These are phyloP conservation scores for Pyrrhoderma lamaoense DNA, from an alignment of 1,284 basidiomycete species.

Conservation along the genomic window DNA sequence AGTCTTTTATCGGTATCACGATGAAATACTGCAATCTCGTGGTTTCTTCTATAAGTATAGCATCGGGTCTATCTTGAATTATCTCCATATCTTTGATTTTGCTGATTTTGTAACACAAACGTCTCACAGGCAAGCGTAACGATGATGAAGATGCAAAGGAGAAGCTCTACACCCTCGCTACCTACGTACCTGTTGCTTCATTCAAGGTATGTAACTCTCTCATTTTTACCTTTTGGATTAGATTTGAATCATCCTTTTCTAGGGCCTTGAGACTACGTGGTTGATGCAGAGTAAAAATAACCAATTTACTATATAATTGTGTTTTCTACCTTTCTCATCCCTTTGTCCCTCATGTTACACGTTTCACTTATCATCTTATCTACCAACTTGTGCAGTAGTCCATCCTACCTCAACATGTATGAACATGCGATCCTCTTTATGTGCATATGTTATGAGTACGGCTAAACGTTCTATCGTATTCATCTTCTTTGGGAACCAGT, in stretches of 20 bases:
- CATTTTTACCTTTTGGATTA: neutral
- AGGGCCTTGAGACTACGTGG: neutral
- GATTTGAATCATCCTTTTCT: neutral
- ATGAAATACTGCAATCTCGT: neutral
- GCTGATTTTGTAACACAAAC: neutral
- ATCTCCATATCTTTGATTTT: neutral
- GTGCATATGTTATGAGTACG: too few species aligned
- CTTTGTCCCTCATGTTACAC: too few species aligned
- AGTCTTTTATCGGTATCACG: neutral
- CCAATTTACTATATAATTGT: too few species aligned
- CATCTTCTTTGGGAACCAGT: too few species aligned
- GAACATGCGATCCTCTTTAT: too few species aligned
- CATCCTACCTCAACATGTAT: too few species aligned
- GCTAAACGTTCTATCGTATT: too few species aligned
- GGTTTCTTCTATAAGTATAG: too few species aligned
- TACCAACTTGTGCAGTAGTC: too few species aligned
- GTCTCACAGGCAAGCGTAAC: conserved; percentile 68
- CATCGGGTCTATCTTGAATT: too few species aligned
- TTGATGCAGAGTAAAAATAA: neutral
- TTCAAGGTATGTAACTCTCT: conserved; percentile 58
- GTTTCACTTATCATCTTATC: too few species aligned
- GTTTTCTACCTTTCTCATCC: too few species aligned
- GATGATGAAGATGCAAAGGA: conserved; percentile 96
- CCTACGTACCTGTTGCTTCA: conserved; percentile 68
- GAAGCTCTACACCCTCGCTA: conserved; percentile 91